These are phyloP conservation scores for Heritiera littoralis DNA, from an alignment of 345 rosid species.

Conservation along the genomic window DNA sequence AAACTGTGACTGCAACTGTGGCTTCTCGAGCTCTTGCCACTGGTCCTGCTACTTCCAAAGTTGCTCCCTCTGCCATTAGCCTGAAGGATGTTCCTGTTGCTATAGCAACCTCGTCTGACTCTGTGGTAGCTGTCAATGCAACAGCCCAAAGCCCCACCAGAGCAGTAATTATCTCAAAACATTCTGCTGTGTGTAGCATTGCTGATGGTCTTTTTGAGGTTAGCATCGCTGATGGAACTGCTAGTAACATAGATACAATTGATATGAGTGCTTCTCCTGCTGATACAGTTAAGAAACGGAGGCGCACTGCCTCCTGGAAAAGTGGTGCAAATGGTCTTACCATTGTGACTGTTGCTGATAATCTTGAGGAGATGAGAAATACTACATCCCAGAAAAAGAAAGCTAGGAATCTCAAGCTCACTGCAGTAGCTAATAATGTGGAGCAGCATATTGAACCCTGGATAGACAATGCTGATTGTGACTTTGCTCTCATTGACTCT, in stretches of 20 bases:
- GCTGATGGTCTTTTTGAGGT: slow-evolving; percentile 19
- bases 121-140: slow-evolving; percentile 27
- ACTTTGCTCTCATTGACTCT: slow-evolving; percentile 13
- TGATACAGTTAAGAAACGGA: slow-evolving; percentile 76
- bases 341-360: slow-evolving; percentile 35
- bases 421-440: slow-evolving; percentile 34
- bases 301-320: slow-evolving; percentile 59
- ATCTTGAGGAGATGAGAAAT: slow-evolving; percentile 40
- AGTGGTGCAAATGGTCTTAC: slow-evolving; percentile 39
- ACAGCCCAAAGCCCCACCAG: slow-evolving; percentile 26
- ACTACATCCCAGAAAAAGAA: slow-evolving; percentile 33
- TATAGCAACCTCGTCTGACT: slow-evolving; percentile 31
- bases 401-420: slow-evolving; percentile 29
- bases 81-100: slow-evolving; percentile 29
- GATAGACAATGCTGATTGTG: slow-evolving; percentile 26
- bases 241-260: slow-evolving; percentile 22
- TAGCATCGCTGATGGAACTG: slow-evolving; percentile 24
- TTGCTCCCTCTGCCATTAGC: slow-evolving; percentile 26
- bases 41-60: slow-evolving; percentile 29
- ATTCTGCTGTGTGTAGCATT: not conserved
- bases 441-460: slow-evolving; percentile 29
- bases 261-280: slow-evolving; percentile 65
- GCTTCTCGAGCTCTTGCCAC: slow-evolving; percentile 35
- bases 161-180: slow-evolving; percentile 21
- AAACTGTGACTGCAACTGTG: slow-evolving; percentile 36